A percentile compares a stretch with the other conserved stretches of the same genome.
Evolutionary conservation across 2,329 filamentous ascomycete genomes (phyloP).

Genomic region (Pseudopyrenochaeta lycopersici): DNA sequence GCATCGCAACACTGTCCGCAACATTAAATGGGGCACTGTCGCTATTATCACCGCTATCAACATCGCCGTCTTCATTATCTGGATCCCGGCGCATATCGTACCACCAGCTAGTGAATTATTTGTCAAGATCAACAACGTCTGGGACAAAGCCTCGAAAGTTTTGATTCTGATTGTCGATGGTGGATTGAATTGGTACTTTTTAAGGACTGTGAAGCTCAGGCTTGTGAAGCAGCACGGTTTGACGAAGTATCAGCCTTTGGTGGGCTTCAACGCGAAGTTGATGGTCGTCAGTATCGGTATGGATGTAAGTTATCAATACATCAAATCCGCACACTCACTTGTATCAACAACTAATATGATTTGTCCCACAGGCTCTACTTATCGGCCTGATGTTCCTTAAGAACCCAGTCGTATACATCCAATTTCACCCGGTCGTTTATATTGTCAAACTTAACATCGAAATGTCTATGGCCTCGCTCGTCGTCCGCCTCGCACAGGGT

Average conservation of each 20-base stretch:
- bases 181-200: slow-evolving; percentile 63
- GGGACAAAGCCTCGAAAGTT: slow-evolving; percentile 64
- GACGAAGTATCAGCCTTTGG: slow-evolving; percentile 52
- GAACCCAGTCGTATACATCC: slow-evolving; percentile 50
- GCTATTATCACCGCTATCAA: slow-evolving; percentile 60
- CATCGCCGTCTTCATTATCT: slow-evolving; percentile 63
- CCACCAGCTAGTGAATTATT: slow-evolving; percentile 48
- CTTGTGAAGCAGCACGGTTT: slow-evolving; percentile 51
- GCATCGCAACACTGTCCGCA: slow-evolving; percentile 46
- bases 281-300: slow-evolving; percentile 53
- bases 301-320: slow-evolving; percentile 42
- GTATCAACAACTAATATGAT: slow-evolving; percentile 8
- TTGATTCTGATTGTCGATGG: slow-evolving; percentile 62
- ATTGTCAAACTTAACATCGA: slow-evolving; percentile 57
- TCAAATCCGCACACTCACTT: too few relatives aligned
- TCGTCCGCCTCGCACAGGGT: slow-evolving; percentile 47
- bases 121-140: slow-evolving; percentile 59
- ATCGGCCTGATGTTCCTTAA: slow-evolving; percentile 52
- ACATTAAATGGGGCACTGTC: slow-evolving; percentile 60
- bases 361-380: slow-evolving; percentile 38
- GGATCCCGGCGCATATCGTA: slow-evolving; percentile 59
- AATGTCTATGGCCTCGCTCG: slow-evolving; percentile 55
- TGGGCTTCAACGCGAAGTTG: slow-evolving; percentile 53
- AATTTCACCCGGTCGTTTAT: slow-evolving; percentile 55
- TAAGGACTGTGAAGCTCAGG: slow-evolving; percentile 51